Percentiles rank a stretch among this genome's conserved stretches.
Conservation (phyloP, 1,139 yeast species). For the Kodamaea fungicola region DNA sequence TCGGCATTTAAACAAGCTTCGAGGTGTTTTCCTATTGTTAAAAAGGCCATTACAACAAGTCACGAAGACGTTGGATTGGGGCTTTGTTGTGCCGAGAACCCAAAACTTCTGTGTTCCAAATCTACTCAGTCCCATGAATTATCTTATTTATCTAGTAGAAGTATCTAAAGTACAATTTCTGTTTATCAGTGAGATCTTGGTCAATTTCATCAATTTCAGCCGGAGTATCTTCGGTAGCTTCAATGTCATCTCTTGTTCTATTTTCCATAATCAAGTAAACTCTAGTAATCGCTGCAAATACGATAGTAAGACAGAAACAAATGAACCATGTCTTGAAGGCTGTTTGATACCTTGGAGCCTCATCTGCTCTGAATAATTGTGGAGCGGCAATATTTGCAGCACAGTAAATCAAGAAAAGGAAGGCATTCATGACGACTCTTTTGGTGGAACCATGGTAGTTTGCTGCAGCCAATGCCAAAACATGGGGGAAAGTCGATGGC, state of each 20-base stretch:
- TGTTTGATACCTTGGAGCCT: slow-evolving; percentile 10
- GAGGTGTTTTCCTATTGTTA: no score
- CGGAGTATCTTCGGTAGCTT: background rate
- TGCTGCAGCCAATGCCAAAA: slow-evolving; percentile 8
- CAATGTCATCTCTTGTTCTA: slow-evolving; percentile 3
- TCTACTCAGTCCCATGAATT: background rate
- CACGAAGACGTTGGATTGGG: no score
- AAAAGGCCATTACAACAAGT: no score
- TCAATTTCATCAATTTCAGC: slow-evolving; percentile 1
- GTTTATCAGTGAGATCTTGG: slow-evolving; percentile 6
- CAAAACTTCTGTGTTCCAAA: no score
- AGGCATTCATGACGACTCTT: slow-evolving; percentile 9
- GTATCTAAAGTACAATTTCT: slow-evolving; percentile 3
- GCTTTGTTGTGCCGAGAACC: no score
- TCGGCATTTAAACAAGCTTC: no score
- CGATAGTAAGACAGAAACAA: slow-evolving; percentile 8
- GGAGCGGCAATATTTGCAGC: slow-evolving; percentile 13
- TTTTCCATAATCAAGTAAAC: slow-evolving; percentile 7
- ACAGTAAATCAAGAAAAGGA: slow-evolving; percentile 11
- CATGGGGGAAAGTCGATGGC: slow-evolving; percentile 9
- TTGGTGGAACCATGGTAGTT: slow-evolving; percentile 12
- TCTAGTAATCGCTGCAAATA: slow-evolving; percentile 6
- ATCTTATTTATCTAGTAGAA: slow-evolving; percentile 1
- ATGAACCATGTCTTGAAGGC: slow-evolving; percentile 9
- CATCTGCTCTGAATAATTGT: slow-evolving; percentile 8